phyloP scores from a whole-genome alignment of 495 filamentous ascomycete species.

The Aspergillus funiculosus region DNA sequence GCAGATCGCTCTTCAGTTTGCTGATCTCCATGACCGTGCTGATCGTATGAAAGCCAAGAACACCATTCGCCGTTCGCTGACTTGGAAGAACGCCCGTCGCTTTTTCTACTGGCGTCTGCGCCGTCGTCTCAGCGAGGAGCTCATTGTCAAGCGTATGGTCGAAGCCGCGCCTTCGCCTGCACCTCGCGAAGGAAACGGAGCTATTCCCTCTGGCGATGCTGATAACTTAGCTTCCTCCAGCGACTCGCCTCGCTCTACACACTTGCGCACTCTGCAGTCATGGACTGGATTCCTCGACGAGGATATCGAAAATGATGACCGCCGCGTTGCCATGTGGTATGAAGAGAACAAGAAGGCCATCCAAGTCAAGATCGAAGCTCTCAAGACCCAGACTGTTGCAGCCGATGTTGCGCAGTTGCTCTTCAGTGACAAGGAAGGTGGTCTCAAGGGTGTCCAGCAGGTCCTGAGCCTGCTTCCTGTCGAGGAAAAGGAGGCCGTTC shows the following conservation, averaged over 20 bases:
- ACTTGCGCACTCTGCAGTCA: slow-evolving; percentile 64
- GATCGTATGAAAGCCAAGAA: slow-evolving; percentile 98
- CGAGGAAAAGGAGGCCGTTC: slow-evolving; percentile 76
- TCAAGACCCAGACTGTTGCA: slow-evolving; percentile 72
- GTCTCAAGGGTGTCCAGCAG: slow-evolving; percentile 81
- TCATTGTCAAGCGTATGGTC: slow-evolving; percentile 83
- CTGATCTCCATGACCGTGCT: slow-evolving; percentile 93
- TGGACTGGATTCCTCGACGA: slow-evolving; percentile 66
- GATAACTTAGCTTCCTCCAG: slow-evolving; percentile 21
- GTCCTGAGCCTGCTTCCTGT: slow-evolving; percentile 80
- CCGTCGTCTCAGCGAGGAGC: slow-evolving; percentile 92
- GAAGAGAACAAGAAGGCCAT: slow-evolving; percentile 88
- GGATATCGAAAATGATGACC: slow-evolving; percentile 68
- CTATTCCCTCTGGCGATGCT: slow-evolving; percentile 29
- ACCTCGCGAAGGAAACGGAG: slow-evolving; percentile 26
- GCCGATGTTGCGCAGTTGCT: slow-evolving; percentile 73
- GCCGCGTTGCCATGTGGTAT: slow-evolving; percentile 88
- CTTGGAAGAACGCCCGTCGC: slow-evolving; percentile 85
- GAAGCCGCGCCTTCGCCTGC: slow-evolving; percentile 40
- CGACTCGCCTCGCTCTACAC: slow-evolving; percentile 49
- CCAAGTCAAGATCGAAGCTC: slow-evolving; percentile 66
- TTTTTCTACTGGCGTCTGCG: slow-evolving; percentile 99
- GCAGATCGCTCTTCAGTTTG: slow-evolving; percentile 91
- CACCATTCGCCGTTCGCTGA: slow-evolving; percentile 73
- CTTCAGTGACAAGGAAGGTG: slow-evolving; percentile 66